Evolutionary conservation across 345 rosid genomes (phyloP), one percentile per base, ranked within the genome.

Genomic region (sweet orange (Citrus sinensis)): DNA sequence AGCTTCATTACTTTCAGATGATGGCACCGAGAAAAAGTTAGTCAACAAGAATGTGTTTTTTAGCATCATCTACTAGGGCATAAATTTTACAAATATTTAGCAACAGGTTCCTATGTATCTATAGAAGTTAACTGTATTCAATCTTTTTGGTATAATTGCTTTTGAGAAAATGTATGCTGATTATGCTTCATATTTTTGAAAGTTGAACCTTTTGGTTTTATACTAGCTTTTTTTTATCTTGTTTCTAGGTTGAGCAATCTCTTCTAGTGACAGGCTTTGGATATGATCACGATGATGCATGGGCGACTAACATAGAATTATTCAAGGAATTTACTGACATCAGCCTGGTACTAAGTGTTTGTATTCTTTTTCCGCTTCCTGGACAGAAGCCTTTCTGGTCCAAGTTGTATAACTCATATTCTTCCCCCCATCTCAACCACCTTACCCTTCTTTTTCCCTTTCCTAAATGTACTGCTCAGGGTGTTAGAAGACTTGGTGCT

Each of bases 241-340:
- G 27, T 4, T 78, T 75, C 56, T 74, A 95, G 99, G 94, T 95
- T 81, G 98, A 93, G 87, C 89, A 82, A 78, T 93, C 99, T 78
- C 98, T 95, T 88, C 90, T 95, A 62, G 92, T 95, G 55, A 95
- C 99, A 79, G 99, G 99, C 39, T 95, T 95, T 76, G 98, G 99
- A n/a, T 95, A 95, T 80, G 98, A 95, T 66, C 98, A 93, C 29
- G 99, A 95, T 83, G 96, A 93, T 78, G 89, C 97, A 0, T 95
- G 99, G 99, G 65, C 87, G 58, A 89, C 97, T 74, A 95, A 93
- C 88, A 91, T 95, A 70, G 92, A 95, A 34, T 72, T 95, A 81
- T 95, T 95, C 90, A 95, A 95, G 90, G 92, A 95, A 77, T 95
- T 92, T 77, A 95, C 99, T 68, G 98, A 93, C 77, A 68, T 90